Evolutionary conservation across 2,329 filamentous ascomycete genomes (phyloP).

Genomic region (Nemania sp.): DNA sequence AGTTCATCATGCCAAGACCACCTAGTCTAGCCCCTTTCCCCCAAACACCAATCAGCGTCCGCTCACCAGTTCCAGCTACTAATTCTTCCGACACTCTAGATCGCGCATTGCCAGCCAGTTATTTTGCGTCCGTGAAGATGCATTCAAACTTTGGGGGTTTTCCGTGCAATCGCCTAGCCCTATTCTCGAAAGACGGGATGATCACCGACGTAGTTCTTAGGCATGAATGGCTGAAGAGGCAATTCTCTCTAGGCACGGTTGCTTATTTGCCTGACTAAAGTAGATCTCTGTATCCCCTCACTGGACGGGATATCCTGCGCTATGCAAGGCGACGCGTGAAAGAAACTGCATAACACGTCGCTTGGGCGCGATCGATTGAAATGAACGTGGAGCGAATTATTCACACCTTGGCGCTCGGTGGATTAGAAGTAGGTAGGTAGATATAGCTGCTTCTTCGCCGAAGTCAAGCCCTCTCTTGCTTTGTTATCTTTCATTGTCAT

Average conservation of each 20-base stretch:
- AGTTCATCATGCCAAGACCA: slow-evolving; percentile 13
- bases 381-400: background rate
- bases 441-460: background rate
- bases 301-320: background rate
- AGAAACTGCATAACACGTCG: background rate
- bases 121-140: background rate
- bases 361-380: background rate
- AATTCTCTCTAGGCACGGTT: background rate
- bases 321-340: background rate
- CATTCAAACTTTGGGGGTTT: background rate
- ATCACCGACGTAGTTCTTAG: too few species aligned
- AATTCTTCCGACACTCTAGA: background rate
- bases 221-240: slow-evolving; percentile 3
- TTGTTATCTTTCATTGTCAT: background rate
- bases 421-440: background rate
- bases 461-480: background rate
- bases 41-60: slow-evolving; percentile 4
- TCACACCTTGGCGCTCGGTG: background rate
- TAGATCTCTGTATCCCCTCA: slow-evolving; percentile 1
- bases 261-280: background rate
- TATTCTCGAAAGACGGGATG: background rate
- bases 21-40: background rate
- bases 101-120: slow-evolving; percentile 18
- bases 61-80: background rate
- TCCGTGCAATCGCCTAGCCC: background rate